Conservation (phyloP, 768 basidiomycete species). For the Fomitopsis serialis region DNA sequence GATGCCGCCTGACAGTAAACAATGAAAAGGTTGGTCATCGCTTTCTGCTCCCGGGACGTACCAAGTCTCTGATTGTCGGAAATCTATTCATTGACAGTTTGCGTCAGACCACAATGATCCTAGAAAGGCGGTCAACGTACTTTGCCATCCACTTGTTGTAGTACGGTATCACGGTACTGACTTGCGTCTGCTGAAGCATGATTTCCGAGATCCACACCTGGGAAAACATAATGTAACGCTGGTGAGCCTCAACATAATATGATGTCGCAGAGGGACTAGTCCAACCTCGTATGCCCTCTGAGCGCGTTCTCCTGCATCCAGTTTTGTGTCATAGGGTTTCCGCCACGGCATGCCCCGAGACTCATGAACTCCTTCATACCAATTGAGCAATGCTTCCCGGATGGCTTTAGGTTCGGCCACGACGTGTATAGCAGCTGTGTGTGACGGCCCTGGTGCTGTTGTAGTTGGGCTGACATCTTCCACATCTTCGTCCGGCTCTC, state of each 20-base stretch:
- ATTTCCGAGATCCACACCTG: constrained; percentile 90
- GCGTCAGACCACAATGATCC: background rate
- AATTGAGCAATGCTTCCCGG: constrained; percentile 48
- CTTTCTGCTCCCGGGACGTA: constrained; percentile 27
- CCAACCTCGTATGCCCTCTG: constrained; percentile 91
- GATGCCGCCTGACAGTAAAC: constrained; percentile 46
- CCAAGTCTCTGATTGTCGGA: constrained; percentile 74
- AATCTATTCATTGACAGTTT: constrained; percentile 35
- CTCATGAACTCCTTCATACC: constrained; percentile 68
- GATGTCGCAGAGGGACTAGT: background rate
- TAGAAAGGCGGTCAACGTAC: constrained; percentile 33
- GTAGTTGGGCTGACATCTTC: background rate
- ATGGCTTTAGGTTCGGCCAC: constrained; percentile 37
- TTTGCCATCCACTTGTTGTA: constrained; percentile 84
- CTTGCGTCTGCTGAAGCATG: constrained; percentile 97
- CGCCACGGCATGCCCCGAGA: constrained; percentile 90
- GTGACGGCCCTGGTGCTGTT: constrained; percentile 15
- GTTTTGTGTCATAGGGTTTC: constrained; percentile 55
- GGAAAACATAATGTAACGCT: background rate
- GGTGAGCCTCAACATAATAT: background rate
- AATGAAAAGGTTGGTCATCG: background rate
- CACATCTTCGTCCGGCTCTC: background rate
- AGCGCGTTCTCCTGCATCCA: constrained; percentile 53
- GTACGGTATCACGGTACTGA: constrained; percentile 89
- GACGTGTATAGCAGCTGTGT: constrained; percentile 44